phyloP scores from a whole-genome alignment of 129 eudicot species.

The Logfia minima region DNA sequence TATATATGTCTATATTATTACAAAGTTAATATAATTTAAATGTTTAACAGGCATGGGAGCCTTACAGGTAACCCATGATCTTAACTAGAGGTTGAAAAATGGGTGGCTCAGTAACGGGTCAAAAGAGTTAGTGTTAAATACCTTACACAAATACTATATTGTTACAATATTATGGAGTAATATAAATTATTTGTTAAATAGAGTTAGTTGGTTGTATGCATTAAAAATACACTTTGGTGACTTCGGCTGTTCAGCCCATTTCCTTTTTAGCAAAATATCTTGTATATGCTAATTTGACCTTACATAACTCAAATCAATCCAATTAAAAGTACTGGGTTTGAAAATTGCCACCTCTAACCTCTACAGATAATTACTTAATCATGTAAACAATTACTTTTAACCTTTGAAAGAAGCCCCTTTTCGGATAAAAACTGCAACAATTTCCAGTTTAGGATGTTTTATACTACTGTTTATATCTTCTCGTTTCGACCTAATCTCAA shows the following conservation, averaged over 20 bases:
- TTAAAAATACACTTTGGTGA: neutral
- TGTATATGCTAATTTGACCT: neutral
- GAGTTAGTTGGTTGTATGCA: slow-evolving; percentile 8
- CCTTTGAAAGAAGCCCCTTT: neutral
- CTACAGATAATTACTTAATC: neutral
- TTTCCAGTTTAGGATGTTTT: neutral
- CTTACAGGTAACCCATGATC: slow-evolving; percentile 58
- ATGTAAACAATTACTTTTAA: neutral
- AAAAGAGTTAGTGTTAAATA: neutral
- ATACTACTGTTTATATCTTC: neutral
- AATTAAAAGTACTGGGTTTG: neutral
- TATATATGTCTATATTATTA: neutral
- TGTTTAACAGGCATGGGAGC: slow-evolving; percentile 90
- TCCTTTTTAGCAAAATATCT: neutral
- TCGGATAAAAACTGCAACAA: neutral
- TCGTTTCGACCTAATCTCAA: neutral
- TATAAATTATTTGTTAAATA: neutral
- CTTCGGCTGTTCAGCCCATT: neutral
- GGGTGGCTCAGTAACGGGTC: neutral
- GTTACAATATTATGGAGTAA: neutral
- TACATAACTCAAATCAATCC: neutral
- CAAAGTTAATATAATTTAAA: neutral
- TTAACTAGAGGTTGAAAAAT: neutral
- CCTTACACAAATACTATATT: neutral
- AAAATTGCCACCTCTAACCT: slow-evolving; percentile 7